phyloP scores from a whole-genome alignment of 306 rosid species.

The Trichosanthes cucumerina region DNA sequence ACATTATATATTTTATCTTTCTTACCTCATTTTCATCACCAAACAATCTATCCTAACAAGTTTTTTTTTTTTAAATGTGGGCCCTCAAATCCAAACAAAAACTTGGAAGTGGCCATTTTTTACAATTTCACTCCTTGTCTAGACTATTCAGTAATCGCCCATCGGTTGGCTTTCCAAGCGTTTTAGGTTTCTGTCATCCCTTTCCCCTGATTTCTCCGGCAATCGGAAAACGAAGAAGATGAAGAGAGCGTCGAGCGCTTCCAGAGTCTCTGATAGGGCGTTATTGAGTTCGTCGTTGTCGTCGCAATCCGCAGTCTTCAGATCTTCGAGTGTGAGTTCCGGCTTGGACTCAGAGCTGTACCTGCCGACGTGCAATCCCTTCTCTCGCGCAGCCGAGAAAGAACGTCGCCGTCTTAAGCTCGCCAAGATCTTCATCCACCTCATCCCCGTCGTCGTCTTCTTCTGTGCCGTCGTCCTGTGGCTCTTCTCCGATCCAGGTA shows the following conservation, averaged over 20 bases:
- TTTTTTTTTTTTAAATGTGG: too few relatives aligned
- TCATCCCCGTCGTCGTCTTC: slow-evolving; percentile 63
- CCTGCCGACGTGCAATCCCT: slow-evolving; percentile 73
- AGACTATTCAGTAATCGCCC: too few relatives aligned
- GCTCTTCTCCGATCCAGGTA: slow-evolving; percentile 61
- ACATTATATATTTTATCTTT: too few relatives aligned
- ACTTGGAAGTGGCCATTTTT: too few relatives aligned
- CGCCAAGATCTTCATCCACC: slow-evolving; percentile 57
- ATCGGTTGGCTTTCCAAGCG: neutral
- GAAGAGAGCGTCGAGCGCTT: slow-evolving; percentile 30
- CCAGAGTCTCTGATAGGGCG: slow-evolving; percentile 2
- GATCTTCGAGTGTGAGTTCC: slow-evolving; percentile 25
- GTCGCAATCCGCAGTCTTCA: slow-evolving; percentile 21
- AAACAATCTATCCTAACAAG: too few relatives aligned
- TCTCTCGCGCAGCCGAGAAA: slow-evolving; percentile 49
- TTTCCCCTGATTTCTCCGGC: neutral
- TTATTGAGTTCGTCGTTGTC: neutral
- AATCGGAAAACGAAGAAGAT: slow-evolving; percentile 8
- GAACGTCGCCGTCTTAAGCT: slow-evolving; percentile 49
- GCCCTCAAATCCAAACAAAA: too few relatives aligned
- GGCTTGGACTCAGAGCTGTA: slow-evolving; percentile 20
- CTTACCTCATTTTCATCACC: too few relatives aligned
- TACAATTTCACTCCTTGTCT: too few relatives aligned
- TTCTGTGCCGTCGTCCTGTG: slow-evolving; percentile 81
- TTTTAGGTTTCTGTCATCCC: neutral